Base-by-base conservation (phyloP, 345 rosid genomes). In the Linum usitatissimum region DNA sequence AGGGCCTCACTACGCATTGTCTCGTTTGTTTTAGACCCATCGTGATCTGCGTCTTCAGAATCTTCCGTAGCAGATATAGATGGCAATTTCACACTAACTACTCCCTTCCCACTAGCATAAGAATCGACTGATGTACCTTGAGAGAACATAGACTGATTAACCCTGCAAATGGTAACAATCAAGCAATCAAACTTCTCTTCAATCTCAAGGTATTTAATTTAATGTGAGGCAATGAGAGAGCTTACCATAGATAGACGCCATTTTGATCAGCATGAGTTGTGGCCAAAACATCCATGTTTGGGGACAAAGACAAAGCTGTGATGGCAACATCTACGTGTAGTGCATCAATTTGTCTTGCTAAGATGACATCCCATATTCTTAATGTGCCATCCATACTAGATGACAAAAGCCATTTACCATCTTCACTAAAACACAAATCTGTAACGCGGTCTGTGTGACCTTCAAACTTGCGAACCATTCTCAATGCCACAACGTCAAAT, bases 311-410 rank as follows among this genome's bases (percentile, higher is more conserved):
- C 75, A 93, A 79, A 36, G 99, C 94, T 57, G 97, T 90, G 67
- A 87, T 73, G 53, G 97, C 66, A 21, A 86, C 83, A 64, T 84
- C 95, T 30, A 90, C 95, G 70, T 73, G 82, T 38, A 90, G 65
- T 30, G 95, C 97, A 77, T 93, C 99, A 57, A 93, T 84, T 76
- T 93, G 97, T 68, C 86, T 88, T 18, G 90, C 96, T 59, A 90
- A 75, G 66, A 90, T 81, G 45, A 90, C 77, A 82, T 93, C 97
- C 99, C 97, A 93, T 55, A 88, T 77, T 73, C 96, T 83, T 61
- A 93, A 82, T 71, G 86, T 93, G 60, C 97, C 95, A 73, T 93
- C 97, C 99, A 90, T 90, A 73, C 99, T 86, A 64, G 90, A 84
- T 64, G 96, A 90, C 71, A 90, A 62, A 60, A 93, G 84, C 99